phyloP scores from a whole-genome alignment of 2,329 filamentous ascomycete species.

The Penicillium expansum region DNA sequence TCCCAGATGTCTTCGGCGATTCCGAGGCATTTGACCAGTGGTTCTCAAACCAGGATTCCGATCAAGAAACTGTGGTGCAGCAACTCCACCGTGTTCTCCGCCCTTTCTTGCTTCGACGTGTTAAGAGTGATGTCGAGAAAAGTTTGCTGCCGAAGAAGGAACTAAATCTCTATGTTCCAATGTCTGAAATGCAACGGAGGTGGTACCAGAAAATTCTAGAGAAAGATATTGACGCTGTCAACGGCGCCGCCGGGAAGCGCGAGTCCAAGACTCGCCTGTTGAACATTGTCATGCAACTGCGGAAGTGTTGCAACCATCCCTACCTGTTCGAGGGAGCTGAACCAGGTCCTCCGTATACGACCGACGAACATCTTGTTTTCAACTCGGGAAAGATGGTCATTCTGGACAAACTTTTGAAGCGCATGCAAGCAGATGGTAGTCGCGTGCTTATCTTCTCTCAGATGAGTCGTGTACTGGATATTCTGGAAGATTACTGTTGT shows the following conservation, averaged over 20 bases:
- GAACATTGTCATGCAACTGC: slow-evolving; percentile 99
- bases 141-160: slow-evolving; percentile 96
- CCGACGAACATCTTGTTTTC: slow-evolving; percentile 88
- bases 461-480: slow-evolving; percentile 96
- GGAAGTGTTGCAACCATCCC: slow-evolving; percentile 98
- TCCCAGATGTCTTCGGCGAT: slow-evolving; percentile 98
- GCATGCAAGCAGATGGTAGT: slow-evolving; percentile 82
- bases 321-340: slow-evolving; percentile 98
- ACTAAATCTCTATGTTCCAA: slow-evolving; percentile 92
- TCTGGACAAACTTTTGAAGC: slow-evolving; percentile 82
- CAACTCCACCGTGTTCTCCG: slow-evolving; percentile 90
- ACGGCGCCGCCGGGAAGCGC: slow-evolving; percentile 90
- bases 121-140: slow-evolving; percentile 98
- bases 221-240: slow-evolving; percentile 98
- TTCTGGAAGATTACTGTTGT: slow-evolving; percentile 96
- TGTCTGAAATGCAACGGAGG: slow-evolving; percentile 98
- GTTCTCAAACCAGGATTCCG: slow-evolving; percentile 87
- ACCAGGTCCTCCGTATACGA: slow-evolving; percentile 95
- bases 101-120: slow-evolving; percentile 89
- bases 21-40: slow-evolving; percentile 96
- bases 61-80: slow-evolving; percentile 93
- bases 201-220: slow-evolving; percentile 99
- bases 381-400: slow-evolving; percentile 98
- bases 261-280: slow-evolving; percentile 96
- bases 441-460: slow-evolving; percentile 98